Evolutionary conservation across 192 early-diverging fungal genomes (phyloP).

Genomic region (Entomortierella parvispora): DNA sequence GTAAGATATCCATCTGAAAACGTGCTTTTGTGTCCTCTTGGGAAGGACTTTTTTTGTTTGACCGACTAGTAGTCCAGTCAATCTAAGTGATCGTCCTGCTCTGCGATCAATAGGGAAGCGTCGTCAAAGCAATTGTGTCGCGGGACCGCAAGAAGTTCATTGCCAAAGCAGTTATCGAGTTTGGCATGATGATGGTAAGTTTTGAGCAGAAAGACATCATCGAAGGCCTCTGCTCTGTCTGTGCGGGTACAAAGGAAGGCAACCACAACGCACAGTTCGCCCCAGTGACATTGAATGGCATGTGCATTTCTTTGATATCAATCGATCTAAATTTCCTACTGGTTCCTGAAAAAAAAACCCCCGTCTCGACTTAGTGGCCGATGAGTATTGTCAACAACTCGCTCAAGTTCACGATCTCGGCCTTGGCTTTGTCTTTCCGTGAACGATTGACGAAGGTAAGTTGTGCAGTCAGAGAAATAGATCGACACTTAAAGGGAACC

Average conservation of each 20-base stretch:
- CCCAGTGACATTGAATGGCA: too few species aligned
- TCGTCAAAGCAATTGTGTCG: conserved; percentile 83
- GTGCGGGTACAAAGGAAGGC: not conserved
- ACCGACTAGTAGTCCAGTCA: too few species aligned
- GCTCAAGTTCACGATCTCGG: conserved; percentile 66
- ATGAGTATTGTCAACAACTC: conserved; percentile 74
- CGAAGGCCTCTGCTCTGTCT: too few species aligned
- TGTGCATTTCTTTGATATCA: not conserved
- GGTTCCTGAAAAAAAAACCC: not conserved
- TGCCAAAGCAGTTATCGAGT: conserved; percentile 68
- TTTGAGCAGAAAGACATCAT: not conserved
- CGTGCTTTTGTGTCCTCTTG: conserved; percentile 10
- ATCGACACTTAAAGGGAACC: too few species aligned
- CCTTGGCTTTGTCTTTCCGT: conserved; percentile 66
- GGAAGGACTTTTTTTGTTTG: not conserved
- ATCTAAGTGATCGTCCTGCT: too few species aligned
- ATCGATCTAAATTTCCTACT: not conserved
- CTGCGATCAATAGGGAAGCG: conserved; percentile 66
- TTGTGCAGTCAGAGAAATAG: not conserved
- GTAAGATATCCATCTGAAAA: conserved; percentile 20
- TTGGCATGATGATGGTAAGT: conserved; percentile 72
- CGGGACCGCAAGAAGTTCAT: conserved; percentile 68
- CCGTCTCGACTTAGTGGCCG: conserved; percentile 57
- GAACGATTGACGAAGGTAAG: conserved; percentile 64
- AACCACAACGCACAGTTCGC: too few species aligned